A percentile compares a stretch with the other conserved stretches of the same genome.
Conservation (phyloP, 805 yeast species). For the Kregervanrija delftensis region DNA sequence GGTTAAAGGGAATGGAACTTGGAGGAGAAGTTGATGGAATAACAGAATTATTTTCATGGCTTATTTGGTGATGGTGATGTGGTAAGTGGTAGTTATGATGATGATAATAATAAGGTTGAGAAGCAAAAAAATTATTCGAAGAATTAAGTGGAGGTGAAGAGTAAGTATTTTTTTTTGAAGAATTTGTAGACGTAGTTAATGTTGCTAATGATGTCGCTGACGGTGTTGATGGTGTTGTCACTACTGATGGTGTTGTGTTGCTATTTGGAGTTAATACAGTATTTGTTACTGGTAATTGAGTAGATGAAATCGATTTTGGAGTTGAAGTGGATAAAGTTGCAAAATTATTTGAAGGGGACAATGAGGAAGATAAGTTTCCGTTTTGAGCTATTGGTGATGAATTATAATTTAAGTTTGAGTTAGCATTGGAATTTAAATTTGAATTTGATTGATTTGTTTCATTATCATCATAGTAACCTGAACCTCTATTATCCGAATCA, state of each 20-base stretch:
- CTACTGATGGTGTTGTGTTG: too few relatives aligned
- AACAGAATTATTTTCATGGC: not conserved
- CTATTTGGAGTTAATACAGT: constrained; percentile 14
- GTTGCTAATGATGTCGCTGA: too few relatives aligned
- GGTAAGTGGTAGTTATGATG: constrained; percentile 1
- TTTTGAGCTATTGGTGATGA: too few relatives aligned
- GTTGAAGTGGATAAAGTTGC: too few relatives aligned
- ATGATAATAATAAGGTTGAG: constrained; percentile 1
- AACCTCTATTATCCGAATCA: constrained; percentile 31
- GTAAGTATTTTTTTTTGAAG: too few relatives aligned
- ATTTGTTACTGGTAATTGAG: constrained; percentile 9
- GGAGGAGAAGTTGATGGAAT: constrained; percentile 3
- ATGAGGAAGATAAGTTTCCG: too few relatives aligned
- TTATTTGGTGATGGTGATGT: constrained; percentile 5
- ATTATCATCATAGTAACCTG: constrained; percentile 1
- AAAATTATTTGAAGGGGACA: too few relatives aligned
- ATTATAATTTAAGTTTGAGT: too few relatives aligned
- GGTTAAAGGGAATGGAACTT: constrained; percentile 8
- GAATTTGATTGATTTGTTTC: constrained; percentile 1
- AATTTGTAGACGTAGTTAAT: too few relatives aligned
- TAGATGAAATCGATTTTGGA: constrained; percentile 13
- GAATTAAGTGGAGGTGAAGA: constrained; percentile 1
- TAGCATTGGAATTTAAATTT: not conserved
- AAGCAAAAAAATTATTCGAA: not conserved
- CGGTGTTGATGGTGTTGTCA: too few relatives aligned